These are phyloP conservation scores for Ascosphaera apis DNA, from an alignment of 2,329 filamentous ascomycete species.

Conservation along the genomic window DNA sequence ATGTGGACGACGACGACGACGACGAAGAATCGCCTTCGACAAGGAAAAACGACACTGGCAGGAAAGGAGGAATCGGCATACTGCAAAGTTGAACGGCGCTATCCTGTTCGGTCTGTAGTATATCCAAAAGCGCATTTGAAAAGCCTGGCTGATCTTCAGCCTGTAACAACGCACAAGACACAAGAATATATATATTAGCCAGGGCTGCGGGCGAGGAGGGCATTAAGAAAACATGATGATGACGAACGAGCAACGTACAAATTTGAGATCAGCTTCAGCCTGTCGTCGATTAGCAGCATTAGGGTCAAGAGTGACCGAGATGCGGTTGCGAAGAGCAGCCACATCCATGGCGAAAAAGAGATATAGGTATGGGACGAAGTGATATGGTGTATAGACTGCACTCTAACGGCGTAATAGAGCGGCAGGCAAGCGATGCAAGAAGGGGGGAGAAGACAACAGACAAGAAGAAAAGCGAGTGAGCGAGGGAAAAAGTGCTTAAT, in stretches of 20 bases:
- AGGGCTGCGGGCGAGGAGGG: neutral
- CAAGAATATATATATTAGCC: conserved; percentile 1
- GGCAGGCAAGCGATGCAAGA: neutral
- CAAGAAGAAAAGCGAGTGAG: neutral
- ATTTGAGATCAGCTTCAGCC: conserved; percentile 41
- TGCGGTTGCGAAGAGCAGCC: conserved; percentile 36
- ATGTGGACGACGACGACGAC: conserved; percentile 10
- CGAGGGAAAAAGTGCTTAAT: conserved; percentile 2
- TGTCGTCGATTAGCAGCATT: conserved; percentile 38
- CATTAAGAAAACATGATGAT: conserved; percentile 1
- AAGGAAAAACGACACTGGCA: conserved; percentile 10
- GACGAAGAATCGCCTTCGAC: conserved; percentile 4
- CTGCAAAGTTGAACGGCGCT: conserved; percentile 66
- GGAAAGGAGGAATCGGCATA: conserved; percentile 27
- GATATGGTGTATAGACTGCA: conserved; percentile 10
- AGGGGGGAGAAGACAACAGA: neutral
- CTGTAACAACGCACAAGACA: conserved; percentile 31
- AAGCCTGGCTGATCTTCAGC: conserved; percentile 81
- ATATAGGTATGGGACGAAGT: conserved; percentile 14
- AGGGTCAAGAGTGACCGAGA: conserved; percentile 38
- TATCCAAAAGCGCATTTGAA: conserved; percentile 70
- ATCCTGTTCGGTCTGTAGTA: conserved; percentile 74
- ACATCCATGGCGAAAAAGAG: conserved; percentile 40
- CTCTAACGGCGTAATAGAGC: neutral
- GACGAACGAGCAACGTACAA: conserved; percentile 22